phyloP scores from a whole-genome alignment of 148 eudicot genomes.

The Amaranthus palmeri region DNA sequence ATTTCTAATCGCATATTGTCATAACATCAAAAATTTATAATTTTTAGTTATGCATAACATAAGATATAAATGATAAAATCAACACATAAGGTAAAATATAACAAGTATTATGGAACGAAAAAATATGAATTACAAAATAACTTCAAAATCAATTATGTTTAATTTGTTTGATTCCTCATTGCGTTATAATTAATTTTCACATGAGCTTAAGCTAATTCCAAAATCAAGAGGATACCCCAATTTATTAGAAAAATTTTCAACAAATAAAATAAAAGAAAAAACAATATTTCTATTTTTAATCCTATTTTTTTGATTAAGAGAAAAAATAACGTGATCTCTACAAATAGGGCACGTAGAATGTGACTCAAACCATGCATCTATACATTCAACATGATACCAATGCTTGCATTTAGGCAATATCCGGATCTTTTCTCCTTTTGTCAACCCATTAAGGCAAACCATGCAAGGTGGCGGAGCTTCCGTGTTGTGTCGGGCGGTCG shows the following conservation, averaged over 20 bases:
- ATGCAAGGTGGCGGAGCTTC: constrained; percentile 21
- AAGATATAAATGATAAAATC: not conserved
- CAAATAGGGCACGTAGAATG: constrained; percentile 40
- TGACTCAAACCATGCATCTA: constrained; percentile 35
- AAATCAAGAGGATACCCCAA: constrained; percentile 33
- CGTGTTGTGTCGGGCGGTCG: not conserved
- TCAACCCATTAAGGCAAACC: constrained; percentile 23
- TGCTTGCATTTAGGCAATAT: constrained; percentile 37
- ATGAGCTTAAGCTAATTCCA: constrained; percentile 19
- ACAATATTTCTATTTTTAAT: constrained; percentile 6
- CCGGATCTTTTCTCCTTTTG: constrained; percentile 18
- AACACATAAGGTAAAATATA: not conserved
- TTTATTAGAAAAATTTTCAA: constrained; percentile 22
- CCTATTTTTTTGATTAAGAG: not conserved
- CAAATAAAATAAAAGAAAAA: constrained; percentile 13
- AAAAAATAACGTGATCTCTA: constrained; percentile 22
- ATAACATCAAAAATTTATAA: no score
- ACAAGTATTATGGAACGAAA: not conserved
- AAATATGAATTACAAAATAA: no score
- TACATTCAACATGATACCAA: constrained; percentile 35
- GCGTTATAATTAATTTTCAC: not conserved
- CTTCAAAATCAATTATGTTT: no score
- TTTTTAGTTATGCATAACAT: not conserved
- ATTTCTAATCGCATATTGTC: no score
- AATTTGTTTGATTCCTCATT: no score